These are phyloP conservation scores for Sideroxylon spinosum DNA, from an alignment of 179 eudicot genomes.

Conservation along the genomic window DNA sequence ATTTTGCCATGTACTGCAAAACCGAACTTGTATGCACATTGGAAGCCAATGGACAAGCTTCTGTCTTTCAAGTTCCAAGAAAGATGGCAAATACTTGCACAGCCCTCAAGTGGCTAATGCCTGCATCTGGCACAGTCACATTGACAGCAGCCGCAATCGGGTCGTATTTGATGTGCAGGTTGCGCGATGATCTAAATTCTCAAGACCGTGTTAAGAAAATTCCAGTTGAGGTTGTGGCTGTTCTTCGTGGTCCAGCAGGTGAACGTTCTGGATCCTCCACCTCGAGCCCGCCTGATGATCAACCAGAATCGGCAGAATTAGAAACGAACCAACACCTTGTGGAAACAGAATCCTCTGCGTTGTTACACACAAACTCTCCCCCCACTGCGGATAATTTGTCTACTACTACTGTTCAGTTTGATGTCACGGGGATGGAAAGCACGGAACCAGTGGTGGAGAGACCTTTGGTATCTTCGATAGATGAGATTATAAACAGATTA, in stretches of 20 bases:
- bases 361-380: too few species aligned
- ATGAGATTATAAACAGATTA: too few species aligned
- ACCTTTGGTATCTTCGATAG: too few species aligned
- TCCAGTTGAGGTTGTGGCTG: conserved; percentile 52
- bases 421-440: too few species aligned
- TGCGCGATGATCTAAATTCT: conserved; percentile 73
- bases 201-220: conserved; percentile 73
- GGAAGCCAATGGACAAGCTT: conserved; percentile 64
- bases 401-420: too few species aligned
- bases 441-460: too few species aligned
- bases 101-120: conserved; percentile 57
- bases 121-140: conserved; percentile 64
- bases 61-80: conserved; percentile 59
- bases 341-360: too few species aligned
- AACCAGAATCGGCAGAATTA: too few species aligned
- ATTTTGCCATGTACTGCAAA: conserved; percentile 71
- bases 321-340: too few species aligned
- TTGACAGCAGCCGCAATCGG: conserved; percentile 69
- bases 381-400: too few species aligned
- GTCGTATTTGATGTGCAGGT: conserved; percentile 77
- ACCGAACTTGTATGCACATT: conserved; percentile 37
- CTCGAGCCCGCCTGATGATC: too few species aligned
- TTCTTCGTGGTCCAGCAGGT: not conserved
- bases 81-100: conserved; percentile 71
- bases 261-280: too few species aligned